phyloP scores from a whole-genome alignment of 2,329 filamentous ascomycete species.

The Lachnellula suecica region DNA sequence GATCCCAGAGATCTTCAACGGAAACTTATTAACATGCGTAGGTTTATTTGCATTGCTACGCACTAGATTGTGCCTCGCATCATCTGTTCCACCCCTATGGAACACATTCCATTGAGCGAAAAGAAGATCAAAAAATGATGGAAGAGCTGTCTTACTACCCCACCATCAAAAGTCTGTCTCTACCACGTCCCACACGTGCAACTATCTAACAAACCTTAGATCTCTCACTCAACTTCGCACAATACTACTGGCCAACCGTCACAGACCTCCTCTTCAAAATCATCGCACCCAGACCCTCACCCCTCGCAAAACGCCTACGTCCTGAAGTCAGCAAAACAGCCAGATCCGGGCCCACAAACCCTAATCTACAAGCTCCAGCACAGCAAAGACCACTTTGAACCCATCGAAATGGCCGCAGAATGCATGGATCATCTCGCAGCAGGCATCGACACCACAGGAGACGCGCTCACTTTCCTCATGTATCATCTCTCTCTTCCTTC shows the following conservation, averaged over 20 bases:
- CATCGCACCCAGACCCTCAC: constrained; percentile 55
- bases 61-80: constrained; percentile 67
- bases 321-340: constrained; percentile 46
- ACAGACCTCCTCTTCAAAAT: constrained; percentile 95
- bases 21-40: constrained; percentile 5
- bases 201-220: not conserved
- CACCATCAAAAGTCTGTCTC: constrained; percentile 57
- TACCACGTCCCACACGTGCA: not conserved
- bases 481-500: constrained; percentile 65
- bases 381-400: constrained; percentile 47
- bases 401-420: constrained; percentile 61
- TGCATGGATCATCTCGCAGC: constrained; percentile 70
- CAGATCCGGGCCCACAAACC: constrained; percentile 51
- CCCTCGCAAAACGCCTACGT: constrained; percentile 60
- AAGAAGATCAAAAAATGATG: constrained; percentile 64
- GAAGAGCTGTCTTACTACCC: constrained; percentile 66
- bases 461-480: constrained; percentile 69
- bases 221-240: constrained; percentile 42
- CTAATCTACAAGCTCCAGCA: constrained; percentile 58
- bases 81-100: constrained; percentile 69
- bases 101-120: constrained; percentile 55
- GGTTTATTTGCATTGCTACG: constrained; percentile 58
- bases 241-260: constrained; percentile 85
- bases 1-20: not conserved
- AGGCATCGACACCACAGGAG: constrained; percentile 71